Conservation (phyloP, 805 yeast species). For the Wickerhamiella bombiphila region DNA sequence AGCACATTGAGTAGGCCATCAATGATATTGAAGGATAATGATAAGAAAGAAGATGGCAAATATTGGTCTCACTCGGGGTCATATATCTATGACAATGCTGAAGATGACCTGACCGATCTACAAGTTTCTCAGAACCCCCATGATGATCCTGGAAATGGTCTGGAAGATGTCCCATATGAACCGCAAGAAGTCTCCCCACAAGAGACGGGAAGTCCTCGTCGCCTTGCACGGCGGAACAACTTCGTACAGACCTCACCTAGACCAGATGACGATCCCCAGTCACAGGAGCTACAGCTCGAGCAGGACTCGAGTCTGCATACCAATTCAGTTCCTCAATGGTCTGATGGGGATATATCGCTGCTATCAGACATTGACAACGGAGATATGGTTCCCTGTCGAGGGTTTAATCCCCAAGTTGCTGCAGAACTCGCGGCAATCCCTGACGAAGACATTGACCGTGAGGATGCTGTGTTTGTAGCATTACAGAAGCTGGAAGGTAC, state of each 20-base stretch:
- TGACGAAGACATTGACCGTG: conserved; percentile 48
- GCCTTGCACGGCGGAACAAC: neutral
- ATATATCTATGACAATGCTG: no score
- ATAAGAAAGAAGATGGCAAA: no score
- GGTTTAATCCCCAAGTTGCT: conserved; percentile 41
- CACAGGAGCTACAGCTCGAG: neutral
- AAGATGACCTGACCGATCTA: no score
- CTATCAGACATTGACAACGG: conserved; percentile 18
- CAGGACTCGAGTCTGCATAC: no score
- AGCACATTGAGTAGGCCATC: conserved; percentile 1
- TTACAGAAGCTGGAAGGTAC: conserved; percentile 68
- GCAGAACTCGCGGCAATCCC: conserved; percentile 75
- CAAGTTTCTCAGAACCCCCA: no score
- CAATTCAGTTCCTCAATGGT: neutral
- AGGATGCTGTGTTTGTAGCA: conserved; percentile 63
- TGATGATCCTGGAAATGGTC: no score
- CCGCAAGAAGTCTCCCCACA: no score
- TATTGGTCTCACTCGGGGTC: no score
- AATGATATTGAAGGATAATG: no score
- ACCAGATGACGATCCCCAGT: conserved; percentile 1
- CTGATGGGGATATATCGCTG: conserved; percentile 13
- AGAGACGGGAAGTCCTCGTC: no score
- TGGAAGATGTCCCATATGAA: no score
- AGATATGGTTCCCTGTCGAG: conserved; percentile 24
- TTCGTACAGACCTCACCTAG: neutral